These are phyloP conservation scores for Crassisporium funariophilum DNA, from an alignment of 768 basidiomycete genomes.

Conservation along the genomic window DNA sequence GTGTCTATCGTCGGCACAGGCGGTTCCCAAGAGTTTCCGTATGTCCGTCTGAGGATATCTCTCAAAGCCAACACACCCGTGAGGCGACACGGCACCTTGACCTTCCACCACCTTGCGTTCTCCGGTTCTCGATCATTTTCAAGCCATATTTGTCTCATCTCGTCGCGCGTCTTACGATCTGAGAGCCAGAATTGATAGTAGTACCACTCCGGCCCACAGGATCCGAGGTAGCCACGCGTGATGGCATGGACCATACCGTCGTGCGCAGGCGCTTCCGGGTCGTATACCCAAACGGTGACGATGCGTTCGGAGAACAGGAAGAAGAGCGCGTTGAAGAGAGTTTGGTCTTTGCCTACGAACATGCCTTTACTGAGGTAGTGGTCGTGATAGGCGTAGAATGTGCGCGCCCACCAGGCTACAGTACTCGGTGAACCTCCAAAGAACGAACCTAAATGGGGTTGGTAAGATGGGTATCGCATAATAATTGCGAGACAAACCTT, in stretches of 20 bases:
- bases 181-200: conserved; percentile 58
- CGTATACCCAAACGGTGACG: conserved; percentile 39
- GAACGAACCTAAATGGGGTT: no score
- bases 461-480: no score
- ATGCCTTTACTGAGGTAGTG: conserved; percentile 43
- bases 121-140: conserved; percentile 7
- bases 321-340: conserved; percentile 43
- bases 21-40: conserved; percentile 5
- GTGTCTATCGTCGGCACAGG: no score
- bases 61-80: conserved; percentile 16
- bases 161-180: conserved; percentile 13
- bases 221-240: conserved; percentile 34
- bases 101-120: conserved; percentile 25
- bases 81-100: conserved; percentile 27
- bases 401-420: conserved; percentile 45
- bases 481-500: no score
- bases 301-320: conserved; percentile 47
- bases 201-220: conserved; percentile 46
- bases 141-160: conserved; percentile 27
- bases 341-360: conserved; percentile 63
- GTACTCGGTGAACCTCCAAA: conserved; percentile 52
- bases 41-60: conserved; percentile 7
- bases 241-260: no score
- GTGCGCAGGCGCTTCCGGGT: conserved; percentile 26
- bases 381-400: conserved; percentile 55